Percentiles rank a stretch among this genome's conserved stretches.
phyloP scores from a whole-genome alignment of 441 rosid species.

The Sinapis alba region DNA sequence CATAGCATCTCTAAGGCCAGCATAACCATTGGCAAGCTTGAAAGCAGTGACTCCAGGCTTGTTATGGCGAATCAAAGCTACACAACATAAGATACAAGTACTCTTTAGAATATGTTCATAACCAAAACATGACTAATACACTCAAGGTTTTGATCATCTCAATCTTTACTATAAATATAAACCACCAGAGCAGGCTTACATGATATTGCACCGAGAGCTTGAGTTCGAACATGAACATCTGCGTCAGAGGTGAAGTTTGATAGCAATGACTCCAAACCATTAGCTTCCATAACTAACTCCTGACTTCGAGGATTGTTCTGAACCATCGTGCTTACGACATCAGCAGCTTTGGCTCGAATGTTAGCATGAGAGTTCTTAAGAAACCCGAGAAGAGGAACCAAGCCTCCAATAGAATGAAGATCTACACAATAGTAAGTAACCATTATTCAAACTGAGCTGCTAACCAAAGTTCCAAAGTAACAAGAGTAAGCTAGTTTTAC shows the following conservation, averaged over 20 bases:
- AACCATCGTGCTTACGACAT: conserved; percentile 81
- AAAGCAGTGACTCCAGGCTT: conserved; percentile 83
- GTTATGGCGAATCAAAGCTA: conserved; percentile 91
- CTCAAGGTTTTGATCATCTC: not conserved
- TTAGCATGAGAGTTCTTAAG: conserved; percentile 76
- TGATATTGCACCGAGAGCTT: conserved; percentile 91
- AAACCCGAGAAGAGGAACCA: conserved; percentile 80
- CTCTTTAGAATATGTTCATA: not conserved
- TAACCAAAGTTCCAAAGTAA: not conserved
- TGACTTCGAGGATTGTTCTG: conserved; percentile 96
- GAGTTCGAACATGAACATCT: conserved; percentile 68
- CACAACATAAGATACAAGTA: conserved; percentile 28
- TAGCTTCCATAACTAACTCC: conserved; percentile 93
- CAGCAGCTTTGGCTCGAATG: conserved; percentile 93
- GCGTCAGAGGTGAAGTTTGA: conserved; percentile 73
- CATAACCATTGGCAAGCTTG: conserved; percentile 89
- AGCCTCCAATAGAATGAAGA: conserved; percentile 92
- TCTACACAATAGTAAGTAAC: conserved; percentile 45
- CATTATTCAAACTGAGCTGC: not conserved
- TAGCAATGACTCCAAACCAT: conserved; percentile 78
- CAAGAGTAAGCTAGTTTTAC: not conserved
- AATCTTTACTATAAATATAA: not conserved
- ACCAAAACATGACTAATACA: not conserved
- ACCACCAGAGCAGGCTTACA: conserved; percentile 53
- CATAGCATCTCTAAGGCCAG: conserved; percentile 81